phyloP scores from a whole-genome alignment of 306 rosid species.

The Psophocarpus tetragonolobus region DNA sequence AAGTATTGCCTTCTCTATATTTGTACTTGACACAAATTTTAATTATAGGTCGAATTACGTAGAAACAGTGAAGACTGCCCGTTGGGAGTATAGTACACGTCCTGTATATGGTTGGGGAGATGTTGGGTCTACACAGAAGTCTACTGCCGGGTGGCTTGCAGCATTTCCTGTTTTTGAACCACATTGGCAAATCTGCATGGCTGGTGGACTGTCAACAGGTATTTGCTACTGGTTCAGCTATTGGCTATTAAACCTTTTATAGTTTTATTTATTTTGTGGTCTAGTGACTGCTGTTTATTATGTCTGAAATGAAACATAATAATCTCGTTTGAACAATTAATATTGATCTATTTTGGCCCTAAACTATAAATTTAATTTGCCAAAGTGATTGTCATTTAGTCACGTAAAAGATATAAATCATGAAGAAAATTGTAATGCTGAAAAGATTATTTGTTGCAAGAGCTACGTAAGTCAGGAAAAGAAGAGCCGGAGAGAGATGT shows the following conservation, averaged over 20 bases:
- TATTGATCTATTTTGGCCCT: slow-evolving; percentile 13
- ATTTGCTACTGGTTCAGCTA: slow-evolving; percentile 35
- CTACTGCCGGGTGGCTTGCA: slow-evolving; percentile 99
- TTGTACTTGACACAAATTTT: slow-evolving; percentile 33
- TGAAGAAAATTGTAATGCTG: background rate
- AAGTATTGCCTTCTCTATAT: slow-evolving; percentile 18
- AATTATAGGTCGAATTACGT: slow-evolving; percentile 74
- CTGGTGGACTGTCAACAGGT: slow-evolving; percentile 90
- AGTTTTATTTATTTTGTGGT: slow-evolving; percentile 5
- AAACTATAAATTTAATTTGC: slow-evolving; percentile 1
- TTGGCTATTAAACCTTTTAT: slow-evolving; percentile 20
- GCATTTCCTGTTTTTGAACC: slow-evolving; percentile 99
- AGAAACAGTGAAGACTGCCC: slow-evolving; percentile 75
- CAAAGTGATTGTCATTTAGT: background rate
- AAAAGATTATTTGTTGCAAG: slow-evolving; percentile 22
- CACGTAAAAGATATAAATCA: background rate
- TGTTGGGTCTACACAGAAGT: slow-evolving; percentile 78
- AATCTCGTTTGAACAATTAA: slow-evolving; percentile 20
- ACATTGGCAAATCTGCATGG: slow-evolving; percentile 99
- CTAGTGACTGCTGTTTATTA: slow-evolving; percentile 13
- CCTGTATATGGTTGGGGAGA: slow-evolving; percentile 97
- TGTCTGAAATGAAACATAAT: slow-evolving; percentile 7
- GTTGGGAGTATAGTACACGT: slow-evolving; percentile 92
- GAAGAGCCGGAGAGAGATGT: background rate
- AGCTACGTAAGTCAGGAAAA: slow-evolving; percentile 2